These are phyloP conservation scores for Globisporangium uncinulatum DNA, from an alignment of 352 stramenopile genomes.

Conservation along the genomic window DNA sequence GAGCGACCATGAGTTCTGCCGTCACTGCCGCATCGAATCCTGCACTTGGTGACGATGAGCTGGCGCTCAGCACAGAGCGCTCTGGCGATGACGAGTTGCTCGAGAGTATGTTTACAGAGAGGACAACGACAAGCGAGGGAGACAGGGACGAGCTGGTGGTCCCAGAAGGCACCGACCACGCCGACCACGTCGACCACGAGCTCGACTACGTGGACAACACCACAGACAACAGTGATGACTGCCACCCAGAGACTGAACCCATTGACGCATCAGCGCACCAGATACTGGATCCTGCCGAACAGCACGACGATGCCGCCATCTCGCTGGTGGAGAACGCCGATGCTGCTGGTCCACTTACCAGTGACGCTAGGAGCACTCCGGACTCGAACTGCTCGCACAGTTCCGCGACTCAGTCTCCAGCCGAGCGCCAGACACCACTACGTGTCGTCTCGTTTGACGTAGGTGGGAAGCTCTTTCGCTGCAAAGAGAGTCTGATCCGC, in stretches of 20 bases:
- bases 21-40: background rate
- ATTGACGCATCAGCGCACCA: too few species aligned
- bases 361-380: too few species aligned
- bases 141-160: background rate
- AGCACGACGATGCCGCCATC: too few species aligned
- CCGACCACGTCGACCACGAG: background rate
- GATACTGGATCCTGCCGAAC: background rate
- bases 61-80: background rate
- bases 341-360: background rate
- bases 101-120: conserved; percentile 16
- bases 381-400: too few species aligned
- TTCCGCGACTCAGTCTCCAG: too few species aligned
- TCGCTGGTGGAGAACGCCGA: too few species aligned
- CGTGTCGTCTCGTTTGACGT: conserved; percentile 54
- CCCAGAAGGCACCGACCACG: background rate
- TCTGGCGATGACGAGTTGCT: conserved; percentile 12
- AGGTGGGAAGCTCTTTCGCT: conserved; percentile 58
- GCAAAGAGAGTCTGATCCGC: conserved; percentile 54
- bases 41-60: background rate
- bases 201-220: background rate
- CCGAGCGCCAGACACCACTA: background rate
- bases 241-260: background rate
- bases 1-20: too few species aligned
- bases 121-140: conserved; percentile 1
- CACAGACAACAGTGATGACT: background rate